Conservation (phyloP, 768 basidiomycete genomes). For the Agrocybe chaxingu region DNA sequence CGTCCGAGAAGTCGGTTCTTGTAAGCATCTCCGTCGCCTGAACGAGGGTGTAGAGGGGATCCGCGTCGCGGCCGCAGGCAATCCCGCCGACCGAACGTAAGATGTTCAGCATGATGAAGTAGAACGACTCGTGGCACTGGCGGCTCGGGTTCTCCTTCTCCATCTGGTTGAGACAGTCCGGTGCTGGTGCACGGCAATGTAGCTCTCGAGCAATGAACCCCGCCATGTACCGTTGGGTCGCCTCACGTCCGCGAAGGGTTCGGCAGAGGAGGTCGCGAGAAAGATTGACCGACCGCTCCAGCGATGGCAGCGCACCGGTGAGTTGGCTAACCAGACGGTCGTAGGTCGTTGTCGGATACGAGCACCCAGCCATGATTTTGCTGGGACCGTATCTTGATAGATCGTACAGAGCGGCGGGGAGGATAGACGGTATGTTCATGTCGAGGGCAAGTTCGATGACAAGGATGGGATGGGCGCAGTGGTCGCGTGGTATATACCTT, state of each 20-base stretch:
- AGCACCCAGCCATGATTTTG: slow-evolving; percentile 57
- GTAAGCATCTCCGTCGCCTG: slow-evolving; percentile 73
- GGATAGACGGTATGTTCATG: slow-evolving; percentile 50
- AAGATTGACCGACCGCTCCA: slow-evolving; percentile 21
- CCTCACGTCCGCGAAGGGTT: slow-evolving; percentile 63
- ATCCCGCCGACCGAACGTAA: slow-evolving; percentile 70
- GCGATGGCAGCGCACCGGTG: slow-evolving; percentile 15
- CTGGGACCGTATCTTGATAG: slow-evolving; percentile 71
- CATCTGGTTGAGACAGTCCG: slow-evolving; percentile 41
- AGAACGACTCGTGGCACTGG: slow-evolving; percentile 65
- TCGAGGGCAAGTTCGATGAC: slow-evolving; percentile 69
- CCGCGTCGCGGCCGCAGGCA: slow-evolving; percentile 68
- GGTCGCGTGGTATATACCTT: slow-evolving; percentile 57
- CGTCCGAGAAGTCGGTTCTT: slow-evolving; percentile 68
- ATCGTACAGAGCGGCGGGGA: slow-evolving; percentile 75
- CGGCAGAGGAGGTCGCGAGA: slow-evolving; percentile 34
- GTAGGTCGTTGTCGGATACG: slow-evolving; percentile 27
- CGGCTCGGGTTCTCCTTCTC: slow-evolving; percentile 30
- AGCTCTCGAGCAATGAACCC: slow-evolving; percentile 58
- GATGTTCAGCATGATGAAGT: slow-evolving; percentile 73
- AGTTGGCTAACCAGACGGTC: slow-evolving; percentile 18
- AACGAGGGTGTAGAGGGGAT: slow-evolving; percentile 64
- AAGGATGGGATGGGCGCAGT: slow-evolving; percentile 64
- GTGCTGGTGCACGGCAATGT: slow-evolving; percentile 42
- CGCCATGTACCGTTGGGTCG: slow-evolving; percentile 58